Evolutionary conservation across 2,329 filamentous ascomycete species (phyloP), one percentile per base, ranked within the genome.

Genomic region (Alternaria tenuissima): DNA sequence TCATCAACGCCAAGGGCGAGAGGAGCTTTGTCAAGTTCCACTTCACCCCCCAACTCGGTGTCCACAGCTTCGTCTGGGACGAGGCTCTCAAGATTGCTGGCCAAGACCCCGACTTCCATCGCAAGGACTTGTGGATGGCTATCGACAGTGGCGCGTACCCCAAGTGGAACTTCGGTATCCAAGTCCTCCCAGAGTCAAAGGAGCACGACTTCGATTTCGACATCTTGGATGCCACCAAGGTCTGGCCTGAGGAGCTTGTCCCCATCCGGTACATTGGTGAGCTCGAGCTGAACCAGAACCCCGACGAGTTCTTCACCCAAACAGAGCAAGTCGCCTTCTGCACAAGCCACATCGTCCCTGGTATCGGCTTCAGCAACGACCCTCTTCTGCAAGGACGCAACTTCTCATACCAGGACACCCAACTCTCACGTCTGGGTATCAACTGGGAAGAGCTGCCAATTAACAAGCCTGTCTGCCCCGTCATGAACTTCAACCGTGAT

Each of bases 241-340:
- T 94, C 26, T 95, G 92, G 91, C 92, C 92, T 0, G 91, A 95
- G 73, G 90, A 94, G 12, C 79, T 88, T 0, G 82, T 93, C 0
- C 92, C 92, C 0, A 84, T 94, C 20, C 86, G 89, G 7, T 92
- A 92, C 72, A 91, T 96, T 57, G 92, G 91, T 39, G 87, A 94
- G 76, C 75, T 96, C 1, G 89, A 94, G 73, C 84, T 96, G 6
- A 94, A 95, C 82, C 86, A 86, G 55, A 94, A 92, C 61, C 83
- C 91, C 1, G 91, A 94, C 64, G 91, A 96, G 73, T 95, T 86
- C 81, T 95, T 95, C 79, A 83, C 91, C 0, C 87, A 95, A 77
- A 93, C 89, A 0, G 92, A 96, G 80, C 92, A 96, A 78, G 87
- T 89, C 1, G 91, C 92, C 2, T 96, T 95, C 78, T 93, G 90